Evolutionary conservation across 805 yeast genomes (phyloP).

Genomic region (Metschnikowia koreensis): DNA sequence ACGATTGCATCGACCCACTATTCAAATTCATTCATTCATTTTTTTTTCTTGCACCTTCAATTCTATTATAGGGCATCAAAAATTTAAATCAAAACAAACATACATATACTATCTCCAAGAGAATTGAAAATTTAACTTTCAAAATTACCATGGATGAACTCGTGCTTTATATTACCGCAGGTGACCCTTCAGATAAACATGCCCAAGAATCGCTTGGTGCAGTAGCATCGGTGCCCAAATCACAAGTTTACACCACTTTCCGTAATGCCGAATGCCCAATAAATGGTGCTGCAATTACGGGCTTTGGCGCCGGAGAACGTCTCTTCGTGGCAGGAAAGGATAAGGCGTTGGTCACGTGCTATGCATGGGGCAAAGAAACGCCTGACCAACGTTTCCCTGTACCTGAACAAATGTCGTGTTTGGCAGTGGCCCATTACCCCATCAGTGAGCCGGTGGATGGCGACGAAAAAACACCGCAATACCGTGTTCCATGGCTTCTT

Average conservation of each 20-base stretch:
- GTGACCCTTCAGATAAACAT: conserved; percentile 43
- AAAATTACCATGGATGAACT: conserved; percentile 46
- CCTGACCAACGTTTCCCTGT: conserved; percentile 78
- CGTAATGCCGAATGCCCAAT: conserved; percentile 50
- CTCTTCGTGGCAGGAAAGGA: conserved; percentile 63
- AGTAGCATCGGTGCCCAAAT: conserved; percentile 44
- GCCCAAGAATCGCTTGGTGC: conserved; percentile 43
- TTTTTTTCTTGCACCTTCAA: too few species aligned
- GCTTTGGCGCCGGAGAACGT: conserved; percentile 47
- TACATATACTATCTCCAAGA: background rate
- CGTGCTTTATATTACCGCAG: conserved; percentile 46
- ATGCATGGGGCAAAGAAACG: conserved; percentile 67
- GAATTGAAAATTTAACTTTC: background rate
- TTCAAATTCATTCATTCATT: too few species aligned
- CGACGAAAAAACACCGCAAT: conserved; percentile 28
- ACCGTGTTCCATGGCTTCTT: conserved; percentile 59
- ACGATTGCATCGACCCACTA: too few species aligned
- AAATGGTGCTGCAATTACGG: conserved; percentile 48
- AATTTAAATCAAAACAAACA: background rate
- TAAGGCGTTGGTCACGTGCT: conserved; percentile 74
- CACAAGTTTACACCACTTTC: conserved; percentile 49
- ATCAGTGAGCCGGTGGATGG: background rate
- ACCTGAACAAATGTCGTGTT: conserved; percentile 71
- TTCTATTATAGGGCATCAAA: background rate
- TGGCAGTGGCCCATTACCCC: conserved; percentile 44